Percentiles rank a stretch among this genome's conserved stretches.
These are phyloP conservation scores for Xylariaceae sp. DNA, from an alignment of 2,329 filamentous ascomycete genomes.

Conservation along the genomic window DNA sequence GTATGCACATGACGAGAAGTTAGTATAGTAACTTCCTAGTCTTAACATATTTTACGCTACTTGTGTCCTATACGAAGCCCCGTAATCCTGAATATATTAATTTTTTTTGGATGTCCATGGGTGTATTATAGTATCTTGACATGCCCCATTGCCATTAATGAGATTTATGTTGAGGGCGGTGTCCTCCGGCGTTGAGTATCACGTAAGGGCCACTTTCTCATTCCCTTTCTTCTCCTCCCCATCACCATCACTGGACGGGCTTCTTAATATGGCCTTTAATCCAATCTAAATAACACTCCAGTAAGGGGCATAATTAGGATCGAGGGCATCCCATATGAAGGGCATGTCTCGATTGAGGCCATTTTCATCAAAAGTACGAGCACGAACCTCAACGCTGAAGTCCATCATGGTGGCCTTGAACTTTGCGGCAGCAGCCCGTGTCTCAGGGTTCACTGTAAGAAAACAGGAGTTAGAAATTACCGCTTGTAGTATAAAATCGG, in stretches of 20 bases:
- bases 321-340: constrained; percentile 47
- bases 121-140: background rate
- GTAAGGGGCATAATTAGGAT: constrained; percentile 21
- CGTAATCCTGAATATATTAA: background rate
- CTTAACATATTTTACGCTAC: too few species aligned
- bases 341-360: constrained; percentile 55
- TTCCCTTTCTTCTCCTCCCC: background rate
- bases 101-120: background rate
- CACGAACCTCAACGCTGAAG: constrained; percentile 47
- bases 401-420: constrained; percentile 48
- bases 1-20: too few species aligned
- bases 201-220: background rate
- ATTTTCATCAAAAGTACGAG: constrained; percentile 47
- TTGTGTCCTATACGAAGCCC: too few species aligned
- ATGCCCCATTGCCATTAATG: too few species aligned
- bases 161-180: background rate
- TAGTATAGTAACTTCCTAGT: too few species aligned
- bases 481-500: too few species aligned
- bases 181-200: background rate
- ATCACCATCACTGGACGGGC: too few species aligned
- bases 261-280: background rate
- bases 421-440: constrained; percentile 41
- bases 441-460: constrained; percentile 44
- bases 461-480: too few species aligned
- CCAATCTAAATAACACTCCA: constrained; percentile 18